These are phyloP conservation scores for Ogataea allantospora DNA, from an alignment of 805 yeast species.

Conservation along the genomic window DNA sequence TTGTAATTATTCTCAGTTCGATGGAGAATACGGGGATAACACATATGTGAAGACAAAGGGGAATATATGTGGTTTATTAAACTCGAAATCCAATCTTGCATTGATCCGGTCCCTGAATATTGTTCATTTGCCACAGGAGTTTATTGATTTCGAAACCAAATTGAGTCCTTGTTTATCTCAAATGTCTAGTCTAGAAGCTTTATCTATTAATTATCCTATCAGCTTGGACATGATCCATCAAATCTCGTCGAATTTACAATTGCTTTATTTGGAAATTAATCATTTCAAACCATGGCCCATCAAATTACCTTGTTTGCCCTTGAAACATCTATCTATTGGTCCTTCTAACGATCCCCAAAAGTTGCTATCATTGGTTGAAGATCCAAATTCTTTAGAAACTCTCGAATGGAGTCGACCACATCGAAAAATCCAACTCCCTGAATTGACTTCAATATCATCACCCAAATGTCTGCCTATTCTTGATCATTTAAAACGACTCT, in stretches of 20 bases:
- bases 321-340: background rate
- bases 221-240: slow-evolving; percentile 13
- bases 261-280: slow-evolving; percentile 11
- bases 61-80: slow-evolving; percentile 15
- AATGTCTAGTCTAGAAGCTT: slow-evolving; percentile 3
- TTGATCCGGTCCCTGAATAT: slow-evolving; percentile 17
- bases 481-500: background rate
- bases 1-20: slow-evolving; percentile 26
- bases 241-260: slow-evolving; percentile 3
- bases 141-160: slow-evolving; percentile 27
- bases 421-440: background rate
- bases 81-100: slow-evolving; percentile 6
- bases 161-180: slow-evolving; percentile 7
- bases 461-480: background rate
- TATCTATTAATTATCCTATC: slow-evolving; percentile 14
- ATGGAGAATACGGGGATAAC: slow-evolving; percentile 20
- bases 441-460: background rate
- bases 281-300: background rate
- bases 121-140: slow-evolving; percentile 25
- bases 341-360: background rate
- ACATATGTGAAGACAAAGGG: slow-evolving; percentile 19
- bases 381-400: background rate
- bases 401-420: background rate
- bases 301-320: background rate
- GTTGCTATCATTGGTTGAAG: background rate